These are phyloP conservation scores for Candida ponderosae DNA, from an alignment of 805 yeast genomes.

Conservation along the genomic window DNA sequence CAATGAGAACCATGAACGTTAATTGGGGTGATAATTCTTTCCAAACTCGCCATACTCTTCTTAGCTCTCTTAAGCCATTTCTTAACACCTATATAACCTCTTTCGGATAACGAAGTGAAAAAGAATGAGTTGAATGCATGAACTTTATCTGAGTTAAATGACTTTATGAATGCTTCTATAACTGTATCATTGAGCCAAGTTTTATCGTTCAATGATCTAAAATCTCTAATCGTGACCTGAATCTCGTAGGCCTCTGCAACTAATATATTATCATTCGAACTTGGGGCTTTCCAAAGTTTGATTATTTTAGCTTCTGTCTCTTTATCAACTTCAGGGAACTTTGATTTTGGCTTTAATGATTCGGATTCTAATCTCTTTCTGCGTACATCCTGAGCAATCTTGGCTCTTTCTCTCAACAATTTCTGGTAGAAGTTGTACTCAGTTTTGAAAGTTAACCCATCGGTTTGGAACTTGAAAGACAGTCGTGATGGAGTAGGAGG, in stretches of 20 bases:
- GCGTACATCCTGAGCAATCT: conserved; percentile 26
- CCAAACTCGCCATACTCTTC: conserved; percentile 53
- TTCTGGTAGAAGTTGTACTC: conserved; percentile 36
- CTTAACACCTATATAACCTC: conserved; percentile 76
- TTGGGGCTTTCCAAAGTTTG: conserved; percentile 18
- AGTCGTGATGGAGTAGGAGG: conserved; percentile 13
- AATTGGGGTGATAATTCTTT: conserved; percentile 74
- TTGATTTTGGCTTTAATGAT: conserved; percentile 7
- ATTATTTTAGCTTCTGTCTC: conserved; percentile 18
- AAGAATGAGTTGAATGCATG: conserved; percentile 88
- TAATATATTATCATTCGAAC: conserved; percentile 18
- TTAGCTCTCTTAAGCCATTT: conserved; percentile 81
- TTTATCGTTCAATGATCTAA: conserved; percentile 60
- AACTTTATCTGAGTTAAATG: conserved; percentile 25
- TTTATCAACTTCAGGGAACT: conserved; percentile 20
- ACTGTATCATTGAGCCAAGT: conserved; percentile 89
- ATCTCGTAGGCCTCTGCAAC: conserved; percentile 31
- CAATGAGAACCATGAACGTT: conserved; percentile 81
- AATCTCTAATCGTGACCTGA: conserved; percentile 58
- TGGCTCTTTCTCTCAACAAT: conserved; percentile 33
- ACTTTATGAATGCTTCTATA: conserved; percentile 69
- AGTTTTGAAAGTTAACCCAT: conserved; percentile 21
- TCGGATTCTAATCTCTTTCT: conserved; percentile 26
- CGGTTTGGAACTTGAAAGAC: conserved; percentile 18
- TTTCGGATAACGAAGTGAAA: conserved; percentile 57